These are phyloP conservation scores for Paecilomyces sp. DNA, from an alignment of 2,329 filamentous ascomycete species.

Conservation along the genomic window DNA sequence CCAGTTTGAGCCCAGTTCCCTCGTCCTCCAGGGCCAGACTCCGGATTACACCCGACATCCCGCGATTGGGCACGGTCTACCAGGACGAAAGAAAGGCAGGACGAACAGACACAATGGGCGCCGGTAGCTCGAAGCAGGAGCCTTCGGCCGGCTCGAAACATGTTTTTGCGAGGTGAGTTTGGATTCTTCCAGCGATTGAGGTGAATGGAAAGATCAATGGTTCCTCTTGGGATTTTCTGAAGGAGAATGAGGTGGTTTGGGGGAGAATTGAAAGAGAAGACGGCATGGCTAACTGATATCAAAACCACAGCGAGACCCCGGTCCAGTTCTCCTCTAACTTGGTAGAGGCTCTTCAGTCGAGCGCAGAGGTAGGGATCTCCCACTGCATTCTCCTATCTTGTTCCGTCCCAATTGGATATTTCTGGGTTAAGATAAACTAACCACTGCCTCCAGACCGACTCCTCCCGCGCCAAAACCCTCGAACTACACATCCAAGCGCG, in stretches of 20 bases:
- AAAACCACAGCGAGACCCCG: conserved; percentile 47
- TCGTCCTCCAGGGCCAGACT: not conserved
- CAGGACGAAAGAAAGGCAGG: conserved; percentile 9
- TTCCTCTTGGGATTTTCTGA: conserved; percentile 5
- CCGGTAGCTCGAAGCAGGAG: conserved; percentile 55
- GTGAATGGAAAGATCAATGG: conserved; percentile 9
- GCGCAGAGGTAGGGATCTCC: conserved; percentile 62
- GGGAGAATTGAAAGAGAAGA: not conserved
- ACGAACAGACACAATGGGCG: conserved; percentile 46
- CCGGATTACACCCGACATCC: not conserved
- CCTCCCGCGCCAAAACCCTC: conserved; percentile 71
- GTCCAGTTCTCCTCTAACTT: conserved; percentile 73
- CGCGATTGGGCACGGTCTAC: not conserved
- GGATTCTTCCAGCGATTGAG: not conserved
- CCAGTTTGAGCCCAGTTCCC: not conserved
- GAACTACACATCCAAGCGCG: conserved; percentile 86
- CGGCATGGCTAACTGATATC: not conserved
- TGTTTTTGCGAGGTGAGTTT: conserved; percentile 54
- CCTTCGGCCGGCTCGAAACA: conserved; percentile 46
- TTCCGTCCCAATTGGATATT: conserved; percentile 1
- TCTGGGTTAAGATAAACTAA: conserved; percentile 1
- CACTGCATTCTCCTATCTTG: not conserved
- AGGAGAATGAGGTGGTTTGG: conserved; percentile 21
- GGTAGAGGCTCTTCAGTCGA: conserved; percentile 74
- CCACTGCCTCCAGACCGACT: conserved; percentile 63